Conservation (phyloP, 2,329 filamentous ascomycete genomes). For the Pseudonectria foliicola region DNA sequence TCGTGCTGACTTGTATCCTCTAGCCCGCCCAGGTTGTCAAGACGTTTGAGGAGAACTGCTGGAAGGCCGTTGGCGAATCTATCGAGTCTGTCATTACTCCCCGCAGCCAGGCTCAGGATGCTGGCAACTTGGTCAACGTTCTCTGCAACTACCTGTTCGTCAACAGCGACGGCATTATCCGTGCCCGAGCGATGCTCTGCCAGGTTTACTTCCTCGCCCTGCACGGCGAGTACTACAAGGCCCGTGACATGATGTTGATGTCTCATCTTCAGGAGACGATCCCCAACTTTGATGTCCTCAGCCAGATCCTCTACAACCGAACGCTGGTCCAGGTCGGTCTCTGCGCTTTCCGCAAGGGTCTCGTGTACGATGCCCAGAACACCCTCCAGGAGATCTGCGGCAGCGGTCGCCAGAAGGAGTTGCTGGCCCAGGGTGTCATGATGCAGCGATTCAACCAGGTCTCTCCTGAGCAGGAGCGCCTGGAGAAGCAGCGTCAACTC, state of each 20-base stretch:
- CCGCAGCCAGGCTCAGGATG: constrained; percentile 59
- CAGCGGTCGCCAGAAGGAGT: constrained; percentile 94
- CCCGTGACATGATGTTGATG: constrained; percentile 99
- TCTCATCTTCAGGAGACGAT: constrained; percentile 98
- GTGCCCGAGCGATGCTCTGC: constrained; percentile 93
- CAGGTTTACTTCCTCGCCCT: constrained; percentile 98
- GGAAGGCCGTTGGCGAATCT: constrained; percentile 66
- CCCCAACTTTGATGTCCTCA: constrained; percentile 90
- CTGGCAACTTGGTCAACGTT: constrained; percentile 68
- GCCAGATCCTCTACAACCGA: constrained; percentile 97
- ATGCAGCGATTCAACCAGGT: constrained; percentile 96
- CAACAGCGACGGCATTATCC: constrained; percentile 91
- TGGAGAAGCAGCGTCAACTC: constrained; percentile 94
- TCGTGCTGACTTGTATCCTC: constrained; percentile 5
- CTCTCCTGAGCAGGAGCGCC: constrained; percentile 92
- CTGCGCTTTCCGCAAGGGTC: constrained; percentile 93
- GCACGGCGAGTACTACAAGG: constrained; percentile 96
- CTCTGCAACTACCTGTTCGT: constrained; percentile 94
- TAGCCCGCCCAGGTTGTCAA: constrained; percentile 83
- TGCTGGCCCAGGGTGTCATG: constrained; percentile 95
- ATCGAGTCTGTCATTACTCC: constrained; percentile 78
- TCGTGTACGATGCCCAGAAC: constrained; percentile 96
- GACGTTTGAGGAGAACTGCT: constrained; percentile 90
- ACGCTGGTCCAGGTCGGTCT: constrained; percentile 96
- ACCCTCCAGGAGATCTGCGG: constrained; percentile 97